A percentile compares a stretch with the other conserved stretches of the same genome.
Conservation (phyloP, 73 alveolate genomes). For the Tetrahymena borealis region DNA sequence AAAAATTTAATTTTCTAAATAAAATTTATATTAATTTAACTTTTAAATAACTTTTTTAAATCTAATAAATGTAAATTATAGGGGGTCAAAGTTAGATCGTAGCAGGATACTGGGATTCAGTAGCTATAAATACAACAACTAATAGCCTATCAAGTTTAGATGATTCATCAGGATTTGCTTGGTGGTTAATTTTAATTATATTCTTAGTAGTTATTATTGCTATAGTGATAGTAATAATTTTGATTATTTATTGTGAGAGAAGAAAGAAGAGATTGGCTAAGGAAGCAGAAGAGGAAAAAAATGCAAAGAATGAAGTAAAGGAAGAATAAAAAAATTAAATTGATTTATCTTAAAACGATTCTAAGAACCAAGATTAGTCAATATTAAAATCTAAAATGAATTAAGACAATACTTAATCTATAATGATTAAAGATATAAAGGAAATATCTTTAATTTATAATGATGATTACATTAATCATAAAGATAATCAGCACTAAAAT, state of each 20-base stretch:
- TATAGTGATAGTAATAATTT: not conserved
- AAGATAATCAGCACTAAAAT: not conserved
- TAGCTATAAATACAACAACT: not conserved
- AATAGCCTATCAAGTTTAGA: not conserved
- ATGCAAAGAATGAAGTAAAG: not conserved
- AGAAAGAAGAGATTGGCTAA: not conserved
- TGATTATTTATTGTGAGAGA: not conserved
- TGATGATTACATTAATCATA: not conserved
- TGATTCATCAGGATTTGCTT: not conserved
- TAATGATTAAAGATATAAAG: not conserved
- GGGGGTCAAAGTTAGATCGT: not conserved
- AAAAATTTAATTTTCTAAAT: no score
- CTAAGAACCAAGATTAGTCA: not conserved
- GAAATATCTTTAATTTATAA: no score
- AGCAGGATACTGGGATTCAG: not conserved
- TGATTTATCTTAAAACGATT: not conserved
- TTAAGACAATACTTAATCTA: not conserved
- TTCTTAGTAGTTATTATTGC: not conserved
- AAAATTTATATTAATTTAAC: no score
- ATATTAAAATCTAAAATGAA: not conserved
- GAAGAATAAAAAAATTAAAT: not conserved
- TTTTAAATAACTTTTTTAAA: no score
- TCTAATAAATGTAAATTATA: not conserved
- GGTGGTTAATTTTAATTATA: not conserved
- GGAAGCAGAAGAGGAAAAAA: not conserved